A percentile compares a stretch with the other conserved stretches of the same genome.
Conservation (phyloP, 2,329 filamentous ascomycete species). For the Metarhizium anisopliae region DNA sequence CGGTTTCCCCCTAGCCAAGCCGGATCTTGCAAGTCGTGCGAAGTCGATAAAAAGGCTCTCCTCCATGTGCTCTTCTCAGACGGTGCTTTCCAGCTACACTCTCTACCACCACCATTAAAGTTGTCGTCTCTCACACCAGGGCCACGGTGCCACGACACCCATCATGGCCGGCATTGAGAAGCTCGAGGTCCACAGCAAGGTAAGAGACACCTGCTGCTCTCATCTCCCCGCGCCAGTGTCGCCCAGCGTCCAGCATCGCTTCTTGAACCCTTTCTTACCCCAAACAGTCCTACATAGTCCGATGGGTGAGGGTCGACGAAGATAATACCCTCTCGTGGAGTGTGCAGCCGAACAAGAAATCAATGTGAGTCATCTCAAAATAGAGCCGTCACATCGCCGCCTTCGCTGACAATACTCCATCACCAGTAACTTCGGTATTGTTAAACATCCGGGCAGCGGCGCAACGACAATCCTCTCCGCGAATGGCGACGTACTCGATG, state of each 20-base stretch:
- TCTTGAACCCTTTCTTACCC: conserved; percentile 10
- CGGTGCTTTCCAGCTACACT: neutral
- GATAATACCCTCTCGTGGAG: conserved; percentile 96
- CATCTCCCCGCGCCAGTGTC: neutral
- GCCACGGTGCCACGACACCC: neutral
- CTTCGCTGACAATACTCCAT: conserved; percentile 9
- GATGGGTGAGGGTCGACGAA: conserved; percentile 88
- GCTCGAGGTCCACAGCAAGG: conserved; percentile 95
- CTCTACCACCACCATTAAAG: neutral
- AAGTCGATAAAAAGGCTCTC: neutral
- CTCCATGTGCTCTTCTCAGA: neutral
- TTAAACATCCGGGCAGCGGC: conserved; percentile 84
- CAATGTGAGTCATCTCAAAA: conserved; percentile 48
- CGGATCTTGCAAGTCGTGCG: neutral
- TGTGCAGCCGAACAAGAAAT: conserved; percentile 95
- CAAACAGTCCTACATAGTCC: conserved; percentile 88
- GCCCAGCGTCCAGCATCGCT: neutral
- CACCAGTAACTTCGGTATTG: conserved; percentile 81
- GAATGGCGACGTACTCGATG: conserved; percentile 32
- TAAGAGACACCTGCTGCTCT: conserved; percentile 22
- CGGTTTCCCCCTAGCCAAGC: neutral
- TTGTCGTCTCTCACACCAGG: neutral
- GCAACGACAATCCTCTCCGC: conserved; percentile 36
- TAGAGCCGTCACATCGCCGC: neutral
- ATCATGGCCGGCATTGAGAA: conserved; percentile 91